These are phyloP conservation scores for Lentinula sp. DNA, from an alignment of 768 basidiomycete species.

Conservation along the genomic window DNA sequence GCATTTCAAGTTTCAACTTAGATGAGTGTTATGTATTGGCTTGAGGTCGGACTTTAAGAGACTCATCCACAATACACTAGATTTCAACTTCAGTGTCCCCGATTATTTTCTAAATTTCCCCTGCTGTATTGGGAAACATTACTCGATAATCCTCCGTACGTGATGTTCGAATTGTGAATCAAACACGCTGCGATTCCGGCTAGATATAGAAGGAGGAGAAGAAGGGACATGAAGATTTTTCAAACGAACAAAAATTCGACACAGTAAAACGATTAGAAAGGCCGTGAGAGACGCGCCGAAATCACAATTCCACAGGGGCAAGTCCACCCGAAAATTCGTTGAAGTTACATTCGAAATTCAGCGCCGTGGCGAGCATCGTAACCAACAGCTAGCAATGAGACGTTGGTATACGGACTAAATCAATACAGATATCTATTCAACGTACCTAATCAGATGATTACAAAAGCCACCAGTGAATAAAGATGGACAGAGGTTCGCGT, in stretches of 20 bases:
- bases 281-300: not conserved
- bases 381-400: constrained; percentile 7
- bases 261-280: not conserved
- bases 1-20: too few relatives aligned
- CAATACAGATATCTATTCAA: not conserved
- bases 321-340: not conserved
- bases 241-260: not conserved
- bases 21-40: too few relatives aligned
- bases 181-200: not conserved
- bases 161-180: not conserved
- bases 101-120: too few relatives aligned
- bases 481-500: constrained; percentile 13
- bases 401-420: too few relatives aligned
- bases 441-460: not conserved
- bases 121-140: not conserved
- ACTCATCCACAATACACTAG: too few relatives aligned
- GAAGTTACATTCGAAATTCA: not conserved
- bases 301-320: not conserved
- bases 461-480: constrained; percentile 1
- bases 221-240: not conserved
- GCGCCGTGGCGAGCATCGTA: not conserved
- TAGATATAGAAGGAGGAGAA: not conserved
- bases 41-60: too few relatives aligned
- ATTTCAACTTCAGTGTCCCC: too few relatives aligned
- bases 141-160: not conserved